These are phyloP conservation scores for Eucalyptus paniculata DNA, from an alignment of 345 rosid genomes.

Conservation along the genomic window DNA sequence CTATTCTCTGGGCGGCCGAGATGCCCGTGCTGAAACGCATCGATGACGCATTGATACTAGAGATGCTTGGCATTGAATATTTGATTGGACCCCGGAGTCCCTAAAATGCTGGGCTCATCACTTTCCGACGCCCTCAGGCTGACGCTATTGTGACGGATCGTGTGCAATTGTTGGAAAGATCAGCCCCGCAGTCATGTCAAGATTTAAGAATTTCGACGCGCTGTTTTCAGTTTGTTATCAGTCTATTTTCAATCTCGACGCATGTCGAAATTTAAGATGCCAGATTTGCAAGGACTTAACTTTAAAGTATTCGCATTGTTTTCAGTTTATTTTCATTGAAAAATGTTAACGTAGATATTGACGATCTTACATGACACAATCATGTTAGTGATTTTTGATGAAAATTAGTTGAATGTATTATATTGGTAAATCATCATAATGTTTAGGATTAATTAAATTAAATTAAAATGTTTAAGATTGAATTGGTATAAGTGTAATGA, in stretches of 20 bases:
- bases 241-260: no score
- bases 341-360: not conserved
- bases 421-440: not conserved
- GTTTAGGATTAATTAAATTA: not conserved
- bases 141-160: not conserved
- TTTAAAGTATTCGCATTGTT: no score
- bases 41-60: not conserved
- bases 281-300: no score
- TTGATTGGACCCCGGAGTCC: not conserved
- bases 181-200: no score
- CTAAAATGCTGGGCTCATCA: not conserved
- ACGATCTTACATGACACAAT: rapidly evolving
- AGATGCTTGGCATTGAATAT: not conserved
- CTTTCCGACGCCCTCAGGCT: rapidly evolving
- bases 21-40: not conserved
- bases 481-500: not conserved
- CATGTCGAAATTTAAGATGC: no score
- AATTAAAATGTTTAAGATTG: not conserved
- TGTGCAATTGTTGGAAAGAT: not conserved
- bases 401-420: not conserved
- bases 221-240: rapidly evolving
- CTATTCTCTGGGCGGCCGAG: not conserved
- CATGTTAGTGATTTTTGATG: not conserved
- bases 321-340: not conserved
- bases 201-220: no score